Conservation (phyloP, 1,139 yeast species). For the Taphrina wiesneri region DNA sequence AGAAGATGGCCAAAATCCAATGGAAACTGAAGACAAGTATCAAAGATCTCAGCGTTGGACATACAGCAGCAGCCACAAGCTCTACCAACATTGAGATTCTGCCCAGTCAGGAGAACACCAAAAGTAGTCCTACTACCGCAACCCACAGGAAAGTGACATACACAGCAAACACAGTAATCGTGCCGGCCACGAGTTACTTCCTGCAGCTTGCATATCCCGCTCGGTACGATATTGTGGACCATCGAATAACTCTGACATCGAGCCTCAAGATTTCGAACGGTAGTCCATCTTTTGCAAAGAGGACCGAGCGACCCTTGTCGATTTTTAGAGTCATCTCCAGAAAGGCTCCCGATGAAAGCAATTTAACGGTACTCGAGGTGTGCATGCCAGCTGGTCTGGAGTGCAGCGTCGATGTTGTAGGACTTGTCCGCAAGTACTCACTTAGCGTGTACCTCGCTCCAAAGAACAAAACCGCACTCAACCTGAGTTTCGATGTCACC, state of each 20-base stretch:
- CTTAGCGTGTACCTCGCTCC: not conserved
- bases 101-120: not conserved
- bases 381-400: not conserved
- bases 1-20: not conserved
- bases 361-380: not conserved
- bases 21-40: not conserved
- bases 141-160: not conserved
- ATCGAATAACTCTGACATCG: not conserved
- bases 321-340: not conserved
- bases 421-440: not conserved
- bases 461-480: not conserved
- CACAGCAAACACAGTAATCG: not conserved
- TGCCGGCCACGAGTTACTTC: not conserved
- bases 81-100: not conserved
- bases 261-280: not conserved
- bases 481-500: not conserved
- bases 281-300: not conserved
- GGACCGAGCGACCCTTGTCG: not conserved
- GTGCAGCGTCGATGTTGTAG: not conserved
- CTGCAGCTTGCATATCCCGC: constrained; percentile 1
- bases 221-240: not conserved
- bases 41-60: not conserved
- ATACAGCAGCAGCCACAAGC: not conserved
- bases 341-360: not conserved
- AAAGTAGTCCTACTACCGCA: not conserved